Conservation (phyloP, 371 early-diverging fungal species). For the Lichtheimia ramosa region DNA sequence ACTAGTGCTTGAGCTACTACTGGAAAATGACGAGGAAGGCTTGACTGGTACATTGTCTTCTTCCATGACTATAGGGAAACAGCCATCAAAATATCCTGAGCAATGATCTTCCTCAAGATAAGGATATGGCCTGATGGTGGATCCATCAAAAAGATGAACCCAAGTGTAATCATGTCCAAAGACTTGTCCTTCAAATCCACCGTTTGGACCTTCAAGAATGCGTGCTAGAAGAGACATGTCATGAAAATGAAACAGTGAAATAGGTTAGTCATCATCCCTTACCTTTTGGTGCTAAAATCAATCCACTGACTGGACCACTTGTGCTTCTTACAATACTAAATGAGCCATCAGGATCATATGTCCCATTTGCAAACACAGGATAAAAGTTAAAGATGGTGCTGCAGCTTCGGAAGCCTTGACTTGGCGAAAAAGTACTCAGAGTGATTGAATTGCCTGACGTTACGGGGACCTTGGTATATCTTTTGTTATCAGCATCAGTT, state of each 20-base stretch:
- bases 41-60: no score
- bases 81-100: no score
- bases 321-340: constrained; percentile 15
- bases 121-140: no score
- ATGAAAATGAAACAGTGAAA: not conserved
- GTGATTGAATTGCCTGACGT: constrained; percentile 6
- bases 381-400: constrained; percentile 20
- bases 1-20: no score
- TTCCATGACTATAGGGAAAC: no score
- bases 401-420: constrained; percentile 7
- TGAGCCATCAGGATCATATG: constrained; percentile 7
- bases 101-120: no score
- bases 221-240: not conserved
- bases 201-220: constrained; percentile 14
- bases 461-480: constrained; percentile 18
- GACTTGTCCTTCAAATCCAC: constrained; percentile 17
- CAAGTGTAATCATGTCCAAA: constrained; percentile 18
- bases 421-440: constrained; percentile 2
- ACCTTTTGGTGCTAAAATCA: constrained; percentile 23
- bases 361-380: constrained; percentile 12
- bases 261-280: not conserved
- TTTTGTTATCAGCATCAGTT: not conserved
- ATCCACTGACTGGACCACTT: constrained; percentile 14
- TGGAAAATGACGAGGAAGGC: no score
- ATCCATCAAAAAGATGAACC: not conserved